Base-by-base conservation (phyloP, 805 yeast genomes). In the Saturnispora quitensis region DNA sequence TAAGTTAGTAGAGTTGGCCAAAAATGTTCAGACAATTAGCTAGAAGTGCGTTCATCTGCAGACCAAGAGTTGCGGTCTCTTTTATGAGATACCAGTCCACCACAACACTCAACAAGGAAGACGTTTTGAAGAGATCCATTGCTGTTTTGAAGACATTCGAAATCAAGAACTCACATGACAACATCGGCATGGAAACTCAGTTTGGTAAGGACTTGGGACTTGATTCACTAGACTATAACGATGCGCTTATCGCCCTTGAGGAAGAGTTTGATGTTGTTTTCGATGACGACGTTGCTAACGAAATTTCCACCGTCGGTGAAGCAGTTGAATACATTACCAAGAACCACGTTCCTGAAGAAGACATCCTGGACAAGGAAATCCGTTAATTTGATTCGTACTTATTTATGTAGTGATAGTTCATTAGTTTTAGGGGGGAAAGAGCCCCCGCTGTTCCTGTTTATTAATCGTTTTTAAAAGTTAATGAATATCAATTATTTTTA, bases 201-300 rank as follows among this genome's bases (percentile, higher is more conserved):
- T 79, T 79, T 67, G 74, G 73, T 60, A 77, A 77, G 60, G 95
- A 87, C 63, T 77, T 87, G 60, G 91, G 90, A n/a, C 78, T 87
- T 66, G 99, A 91, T 70, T 87, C 96, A 9, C 77, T 91, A 59
- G 99, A 91, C 65, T 86, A 93, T 56, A 96, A 91, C 56, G 99
- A 91, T 74, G 90, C 93, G 51, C 78, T 93, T 62, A 96, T 93
- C 69, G 96, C 96, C 53, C 84, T 91, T 64, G 99, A 91, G 75
- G 97, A 90, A 76, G 90, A 84, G 68, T 84, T 84, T 58, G 75
- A 73, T 52, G 67, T 75, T 54, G 74, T 68, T 27, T 67, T 68
- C 50, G 70, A 67, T 48, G 72, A 68, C 56, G 64, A 68, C 48
- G 62, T 77, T 54, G 80, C 84, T 38, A 81, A 79, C 60, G 80